Evolutionary conservation across 768 basidiomycete genomes (phyloP), one percentile per base, ranked within the genome.

Genomic region (Udeniomyces megalosporus): DNA sequence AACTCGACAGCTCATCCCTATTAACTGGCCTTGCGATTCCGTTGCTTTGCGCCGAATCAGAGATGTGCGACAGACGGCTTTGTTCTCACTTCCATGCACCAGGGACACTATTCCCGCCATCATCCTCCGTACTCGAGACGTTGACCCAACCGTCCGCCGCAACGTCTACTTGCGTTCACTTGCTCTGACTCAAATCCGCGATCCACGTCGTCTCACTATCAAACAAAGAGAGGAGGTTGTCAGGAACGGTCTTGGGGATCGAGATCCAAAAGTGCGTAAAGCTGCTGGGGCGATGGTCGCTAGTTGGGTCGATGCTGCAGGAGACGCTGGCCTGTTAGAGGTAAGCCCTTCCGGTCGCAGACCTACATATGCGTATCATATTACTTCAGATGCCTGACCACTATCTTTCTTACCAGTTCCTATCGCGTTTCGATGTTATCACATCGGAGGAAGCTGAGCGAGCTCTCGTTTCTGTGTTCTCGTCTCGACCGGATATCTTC

Each of bases 1-100:
- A 28, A 12, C 12, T 35, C 22, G 51, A 8, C 11, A 10, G 17
- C 51, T 35, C 17, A 22, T 32, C 12, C 15, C 34, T 17, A 15
- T n/a, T 5, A 3, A 31, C 47, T 48, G n/a, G 52, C 22, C 1
- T 42, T 0, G n/a, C 20, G 0, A 42, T 42, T 8, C 12, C 11
- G n/a, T 26, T 24, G 10, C 1, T 38, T 15, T 50, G 35, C 4
- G 10, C 17, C 4, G 3, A 17, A 14, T 32, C 68, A 91, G 88
- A 2, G 92, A 96, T 53, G 92, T 96, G 22, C 90, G 93, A 4
- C 81, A 85, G 34, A 82, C 84, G 0, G 80, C 82, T 0, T 75
- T 95, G 0, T 76, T 84, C 61, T 86, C 87, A 67, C 78, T 92
- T 0, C 81, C 84, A 0, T 71, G 83, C 8, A 78, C 77, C 35